Evolutionary conservation across 306 rosid species (phyloP).

Genomic region (Geum urbanum): DNA sequence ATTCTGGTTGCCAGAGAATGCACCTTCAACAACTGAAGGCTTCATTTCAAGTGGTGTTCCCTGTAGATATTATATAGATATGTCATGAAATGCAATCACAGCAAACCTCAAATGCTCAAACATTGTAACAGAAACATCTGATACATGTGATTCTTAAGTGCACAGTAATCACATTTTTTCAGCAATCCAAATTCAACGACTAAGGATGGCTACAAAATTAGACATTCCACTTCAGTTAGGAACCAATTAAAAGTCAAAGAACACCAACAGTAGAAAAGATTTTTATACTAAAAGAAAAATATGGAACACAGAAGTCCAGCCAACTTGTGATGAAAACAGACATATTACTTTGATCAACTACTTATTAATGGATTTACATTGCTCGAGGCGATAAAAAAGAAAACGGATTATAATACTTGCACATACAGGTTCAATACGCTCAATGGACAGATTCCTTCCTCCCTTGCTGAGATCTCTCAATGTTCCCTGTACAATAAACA

Average conservation of each 20-base stretch:
- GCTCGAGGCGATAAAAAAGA: conserved; percentile 1
- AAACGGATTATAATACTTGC: not conserved
- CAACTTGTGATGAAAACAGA: not conserved
- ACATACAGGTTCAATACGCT: conserved; percentile 68
- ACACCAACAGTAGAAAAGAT: not conserved
- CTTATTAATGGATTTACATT: not conserved
- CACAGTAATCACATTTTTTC: not conserved
- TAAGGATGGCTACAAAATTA: not conserved
- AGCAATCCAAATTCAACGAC: not conserved
- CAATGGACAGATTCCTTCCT: conserved; percentile 58
- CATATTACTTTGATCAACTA: not conserved
- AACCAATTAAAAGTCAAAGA: not conserved
- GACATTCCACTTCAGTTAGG: not conserved
- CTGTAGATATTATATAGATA: conserved; percentile 41
- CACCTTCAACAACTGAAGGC: conserved; percentile 54
- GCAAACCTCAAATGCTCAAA: not conserved
- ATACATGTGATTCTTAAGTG: not conserved
- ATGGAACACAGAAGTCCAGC: not conserved
- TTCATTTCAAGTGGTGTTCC: conserved; percentile 67
- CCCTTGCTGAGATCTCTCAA: conserved; percentile 96
- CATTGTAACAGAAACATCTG: not conserved
- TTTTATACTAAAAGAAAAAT: not conserved
- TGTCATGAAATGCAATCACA: conserved; percentile 7
- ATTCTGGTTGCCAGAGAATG: conserved; percentile 48
- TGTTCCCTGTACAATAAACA: conserved; percentile 70